Evolutionary conservation across 208 protist genomes (phyloP).

Genomic region (Trichomonas vaginalis): DNA sequence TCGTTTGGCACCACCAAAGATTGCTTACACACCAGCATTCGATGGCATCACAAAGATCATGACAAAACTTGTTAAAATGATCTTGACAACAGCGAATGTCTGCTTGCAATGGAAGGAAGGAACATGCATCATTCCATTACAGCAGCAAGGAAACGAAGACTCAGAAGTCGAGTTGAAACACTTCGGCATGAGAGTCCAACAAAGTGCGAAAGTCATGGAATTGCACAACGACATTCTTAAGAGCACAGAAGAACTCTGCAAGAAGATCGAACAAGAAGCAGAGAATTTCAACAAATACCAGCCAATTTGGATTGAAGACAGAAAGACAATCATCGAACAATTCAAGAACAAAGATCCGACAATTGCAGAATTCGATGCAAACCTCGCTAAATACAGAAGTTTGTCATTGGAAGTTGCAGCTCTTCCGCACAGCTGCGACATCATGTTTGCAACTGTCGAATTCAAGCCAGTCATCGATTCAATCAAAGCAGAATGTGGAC

Average conservation of each 20-base stretch:
- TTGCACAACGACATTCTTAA: not conserved
- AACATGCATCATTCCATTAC: conserved; percentile 9
- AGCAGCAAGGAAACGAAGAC: not conserved
- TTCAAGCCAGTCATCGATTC: not conserved
- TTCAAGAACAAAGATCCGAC: conserved; percentile 12
- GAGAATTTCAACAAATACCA: not conserved
- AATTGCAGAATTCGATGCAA: not conserved
- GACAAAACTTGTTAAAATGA: not conserved
- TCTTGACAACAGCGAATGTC: not conserved
- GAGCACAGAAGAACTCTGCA: not conserved
- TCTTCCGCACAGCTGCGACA: not conserved
- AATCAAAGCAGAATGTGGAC: not conserved
- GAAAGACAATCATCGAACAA: not conserved
- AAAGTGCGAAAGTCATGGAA: not conserved
- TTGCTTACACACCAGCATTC: conserved; percentile 24
- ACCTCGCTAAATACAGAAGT: not conserved
- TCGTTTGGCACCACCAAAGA: conserved; percentile 20
- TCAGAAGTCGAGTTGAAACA: not conserved
- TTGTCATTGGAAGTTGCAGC: not conserved
- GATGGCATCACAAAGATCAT: conserved; percentile 16
- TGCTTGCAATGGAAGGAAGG: conserved; percentile 4
- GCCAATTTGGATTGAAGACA: conserved; percentile 22
- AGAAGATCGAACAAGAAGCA: not conserved
- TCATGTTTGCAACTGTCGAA: not conserved
- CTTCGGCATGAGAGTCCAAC: not conserved